A percentile compares a stretch with the other conserved stretches of the same genome.
These are phyloP conservation scores for Fusarium compactum DNA, from an alignment of 2,329 filamentous ascomycete genomes.

Conservation along the genomic window DNA sequence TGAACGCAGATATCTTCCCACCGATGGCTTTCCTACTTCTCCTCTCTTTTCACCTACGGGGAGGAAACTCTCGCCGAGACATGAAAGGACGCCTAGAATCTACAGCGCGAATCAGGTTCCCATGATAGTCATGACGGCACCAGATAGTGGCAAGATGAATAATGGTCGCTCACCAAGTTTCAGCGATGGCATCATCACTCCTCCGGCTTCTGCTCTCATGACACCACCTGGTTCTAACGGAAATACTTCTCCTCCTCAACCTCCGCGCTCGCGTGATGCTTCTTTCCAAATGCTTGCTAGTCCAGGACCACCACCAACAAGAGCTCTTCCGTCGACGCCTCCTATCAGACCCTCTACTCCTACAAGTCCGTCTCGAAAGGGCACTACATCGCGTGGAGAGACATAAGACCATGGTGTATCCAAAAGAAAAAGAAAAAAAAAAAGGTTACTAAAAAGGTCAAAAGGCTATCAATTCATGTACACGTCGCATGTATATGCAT, in stretches of 20 bases:
- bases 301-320: constrained; percentile 59
- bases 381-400: constrained; percentile 1
- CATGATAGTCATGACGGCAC: constrained; percentile 36
- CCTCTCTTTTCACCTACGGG: constrained; percentile 55
- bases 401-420: background rate
- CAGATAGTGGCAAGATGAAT: constrained; percentile 18
- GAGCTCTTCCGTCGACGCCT: constrained; percentile 52
- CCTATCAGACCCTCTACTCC: constrained; percentile 29
- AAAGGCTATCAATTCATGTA: background rate
- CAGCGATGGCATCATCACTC: constrained; percentile 13
- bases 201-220: constrained; percentile 18
- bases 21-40: constrained; percentile 52
- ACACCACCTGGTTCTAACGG: background rate
- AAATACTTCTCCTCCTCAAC: constrained; percentile 28
- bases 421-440: no score
- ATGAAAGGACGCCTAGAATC: constrained; percentile 42
- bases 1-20: constrained; percentile 59
- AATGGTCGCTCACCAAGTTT: constrained; percentile 4
- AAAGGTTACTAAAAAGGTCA: background rate
- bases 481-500: constrained; percentile 10
- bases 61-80: constrained; percentile 53
- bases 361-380: constrained; percentile 16
- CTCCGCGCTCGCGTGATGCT: constrained; percentile 20
- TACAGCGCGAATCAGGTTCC: constrained; percentile 26
- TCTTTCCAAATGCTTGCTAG: constrained; percentile 44